Conservation (phyloP, 176 grass and related monocot species). For the Ensete glaucum region DNA sequence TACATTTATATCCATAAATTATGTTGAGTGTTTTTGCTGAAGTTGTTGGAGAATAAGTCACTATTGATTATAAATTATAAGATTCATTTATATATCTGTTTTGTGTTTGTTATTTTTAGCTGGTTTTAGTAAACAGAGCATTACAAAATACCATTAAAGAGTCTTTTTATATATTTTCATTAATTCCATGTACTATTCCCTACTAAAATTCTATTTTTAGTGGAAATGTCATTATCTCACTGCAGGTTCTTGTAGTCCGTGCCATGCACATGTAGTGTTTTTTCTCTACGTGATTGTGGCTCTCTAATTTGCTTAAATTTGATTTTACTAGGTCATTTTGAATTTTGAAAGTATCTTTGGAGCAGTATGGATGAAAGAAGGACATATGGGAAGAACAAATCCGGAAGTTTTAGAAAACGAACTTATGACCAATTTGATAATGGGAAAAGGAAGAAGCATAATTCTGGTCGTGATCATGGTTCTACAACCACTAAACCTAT, state of each 20-base stretch:
- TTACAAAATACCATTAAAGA: too few relatives aligned
- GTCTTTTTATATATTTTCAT: too few relatives aligned
- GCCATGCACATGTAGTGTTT: neutral
- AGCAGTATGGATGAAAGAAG: conserved; percentile 2
- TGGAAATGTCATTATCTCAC: too few relatives aligned
- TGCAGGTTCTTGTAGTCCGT: neutral
- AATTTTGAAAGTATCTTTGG: neutral
- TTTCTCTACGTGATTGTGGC: neutral
- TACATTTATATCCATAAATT: neutral
- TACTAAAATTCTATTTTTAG: too few relatives aligned
- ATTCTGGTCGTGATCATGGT: conserved; percentile 39
- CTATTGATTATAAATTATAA: too few relatives aligned
- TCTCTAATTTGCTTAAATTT: neutral
- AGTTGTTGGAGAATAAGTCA: neutral
- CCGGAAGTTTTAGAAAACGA: conserved; percentile 10
- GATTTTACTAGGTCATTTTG: neutral
- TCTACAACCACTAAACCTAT: conserved; percentile 41
- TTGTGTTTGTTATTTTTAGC: too few relatives aligned
- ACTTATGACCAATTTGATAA: conserved; percentile 34
- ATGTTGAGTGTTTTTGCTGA: neutral
- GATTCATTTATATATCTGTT: too few relatives aligned
- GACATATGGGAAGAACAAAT: neutral
- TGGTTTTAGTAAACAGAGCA: too few relatives aligned
- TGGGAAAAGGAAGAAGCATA: conserved; percentile 61
- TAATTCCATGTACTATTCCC: too few relatives aligned